A percentile compares a stretch with the other conserved stretches of the same genome.
Evolutionary conservation across 805 yeast genomes (phyloP).

Genomic region (Starmerella vaccinii): DNA sequence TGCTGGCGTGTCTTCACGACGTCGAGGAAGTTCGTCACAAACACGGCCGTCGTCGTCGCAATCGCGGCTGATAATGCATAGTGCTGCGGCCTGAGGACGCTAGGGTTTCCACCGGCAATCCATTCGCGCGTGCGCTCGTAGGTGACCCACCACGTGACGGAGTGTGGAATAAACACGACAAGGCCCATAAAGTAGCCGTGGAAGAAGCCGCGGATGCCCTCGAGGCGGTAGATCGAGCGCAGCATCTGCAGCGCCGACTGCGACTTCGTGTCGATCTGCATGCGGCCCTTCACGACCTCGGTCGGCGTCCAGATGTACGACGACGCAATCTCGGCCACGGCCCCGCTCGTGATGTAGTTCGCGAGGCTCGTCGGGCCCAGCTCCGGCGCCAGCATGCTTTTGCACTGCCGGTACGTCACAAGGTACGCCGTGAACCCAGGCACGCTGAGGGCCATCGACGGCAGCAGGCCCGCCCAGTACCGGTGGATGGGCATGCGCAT

Average conservation of each 20-base stretch:
- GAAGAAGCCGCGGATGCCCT: constrained; percentile 70
- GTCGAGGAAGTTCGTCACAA: constrained; percentile 34
- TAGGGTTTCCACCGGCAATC: constrained; percentile 7
- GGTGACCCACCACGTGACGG: constrained; percentile 36
- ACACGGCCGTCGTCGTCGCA: constrained; percentile 32
- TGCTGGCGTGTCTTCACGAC: constrained; percentile 39
- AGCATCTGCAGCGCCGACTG: constrained; percentile 21
- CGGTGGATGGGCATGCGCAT: constrained; percentile 32
- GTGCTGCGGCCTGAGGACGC: constrained; percentile 22
- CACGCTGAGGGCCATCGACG: constrained; percentile 33
- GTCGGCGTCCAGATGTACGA: constrained; percentile 38
- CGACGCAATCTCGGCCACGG: constrained; percentile 34
- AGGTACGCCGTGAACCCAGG: constrained; percentile 37
- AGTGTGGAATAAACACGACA: constrained; percentile 36
- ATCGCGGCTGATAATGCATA: constrained; percentile 31
- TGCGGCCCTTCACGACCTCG: constrained; percentile 38
- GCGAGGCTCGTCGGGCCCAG: constrained; percentile 30
- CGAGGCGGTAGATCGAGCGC: constrained; percentile 39
- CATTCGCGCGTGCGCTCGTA: constrained; percentile 27
- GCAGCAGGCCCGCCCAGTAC: constrained; percentile 36
- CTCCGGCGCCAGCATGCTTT: constrained; percentile 31
- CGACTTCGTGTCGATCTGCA: constrained; percentile 30
- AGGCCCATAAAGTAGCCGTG: constrained; percentile 53
- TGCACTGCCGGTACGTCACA: constrained; percentile 35
- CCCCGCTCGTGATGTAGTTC: constrained; percentile 33